These are phyloP conservation scores for Byssothecium circinans DNA, from an alignment of 2,329 filamentous ascomycete species.

Conservation along the genomic window DNA sequence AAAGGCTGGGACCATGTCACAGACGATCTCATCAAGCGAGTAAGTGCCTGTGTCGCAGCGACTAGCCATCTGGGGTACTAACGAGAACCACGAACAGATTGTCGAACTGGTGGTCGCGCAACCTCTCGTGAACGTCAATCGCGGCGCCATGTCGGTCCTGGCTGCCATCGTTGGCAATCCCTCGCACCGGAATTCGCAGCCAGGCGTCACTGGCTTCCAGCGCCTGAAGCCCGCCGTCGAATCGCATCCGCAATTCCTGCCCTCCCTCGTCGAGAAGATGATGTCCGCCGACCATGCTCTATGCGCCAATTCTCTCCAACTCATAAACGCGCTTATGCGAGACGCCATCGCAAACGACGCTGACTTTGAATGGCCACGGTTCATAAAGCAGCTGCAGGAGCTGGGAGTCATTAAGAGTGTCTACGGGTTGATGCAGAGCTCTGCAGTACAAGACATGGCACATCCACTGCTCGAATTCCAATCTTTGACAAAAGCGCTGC, in stretches of 20 bases:
- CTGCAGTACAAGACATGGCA: slow-evolving; percentile 84
- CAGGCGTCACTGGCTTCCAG: slow-evolving; percentile 79
- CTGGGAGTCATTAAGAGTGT: slow-evolving; percentile 90
- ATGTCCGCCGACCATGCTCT: slow-evolving; percentile 93
- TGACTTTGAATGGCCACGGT: slow-evolving; percentile 87
- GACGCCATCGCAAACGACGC: slow-evolving; percentile 81
- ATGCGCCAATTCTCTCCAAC: slow-evolving; percentile 90
- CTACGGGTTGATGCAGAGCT: slow-evolving; percentile 89
- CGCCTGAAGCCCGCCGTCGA: slow-evolving; percentile 90
- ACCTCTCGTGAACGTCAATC: slow-evolving; percentile 93
- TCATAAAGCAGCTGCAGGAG: slow-evolving; percentile 92
- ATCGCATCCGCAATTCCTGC: slow-evolving; percentile 89
- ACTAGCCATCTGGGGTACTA: slow-evolving; percentile 7
- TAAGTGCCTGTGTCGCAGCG: slow-evolving; percentile 42
- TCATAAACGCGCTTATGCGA: slow-evolving; percentile 93
- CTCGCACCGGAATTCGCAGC: slow-evolving; percentile 56
- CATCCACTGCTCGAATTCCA: slow-evolving; percentile 93
- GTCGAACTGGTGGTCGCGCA: slow-evolving; percentile 94
- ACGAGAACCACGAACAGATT: slow-evolving; percentile 53
- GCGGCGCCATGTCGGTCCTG: slow-evolving; percentile 94
- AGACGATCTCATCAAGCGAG: slow-evolving; percentile 68
- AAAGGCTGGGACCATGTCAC: slow-evolving; percentile 95
- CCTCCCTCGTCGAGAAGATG: slow-evolving; percentile 87
- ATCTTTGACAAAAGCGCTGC: slow-evolving; percentile 80
- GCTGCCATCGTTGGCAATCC: slow-evolving; percentile 91